A percentile compares a stretch with the other conserved stretches of the same genome.
Conservation (phyloP, 1,284 basidiomycete species). For the Ceratobasidium sp. region DNA sequence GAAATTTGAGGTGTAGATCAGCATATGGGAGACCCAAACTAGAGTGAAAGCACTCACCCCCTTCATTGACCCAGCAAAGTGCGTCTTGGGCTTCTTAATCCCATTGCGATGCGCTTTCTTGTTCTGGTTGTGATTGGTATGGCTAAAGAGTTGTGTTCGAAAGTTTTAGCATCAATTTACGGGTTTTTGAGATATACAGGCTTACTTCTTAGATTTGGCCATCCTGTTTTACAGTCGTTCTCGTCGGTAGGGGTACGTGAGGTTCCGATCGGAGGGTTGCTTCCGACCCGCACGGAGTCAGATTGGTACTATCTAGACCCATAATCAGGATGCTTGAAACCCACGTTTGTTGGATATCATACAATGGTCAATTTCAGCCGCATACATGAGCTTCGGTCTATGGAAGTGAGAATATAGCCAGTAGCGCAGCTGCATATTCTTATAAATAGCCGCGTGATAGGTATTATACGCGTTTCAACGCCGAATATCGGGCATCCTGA, state of each 20-base stretch:
- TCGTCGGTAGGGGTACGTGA: not conserved
- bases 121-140: conserved; percentile 92
- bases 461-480: no score
- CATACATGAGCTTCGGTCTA: not conserved
- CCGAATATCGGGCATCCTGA: no score
- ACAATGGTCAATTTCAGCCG: not conserved
- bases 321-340: no score
- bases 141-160: conserved; percentile 58
- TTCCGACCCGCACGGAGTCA: conserved; percentile 2
- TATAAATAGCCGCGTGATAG: no score
- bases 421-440: no score
- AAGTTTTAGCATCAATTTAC: conserved; percentile 24
- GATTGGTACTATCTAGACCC: conserved; percentile 25
- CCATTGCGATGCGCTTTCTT: conserved; percentile 93
- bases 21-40: conserved; percentile 17
- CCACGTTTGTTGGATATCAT: no score
- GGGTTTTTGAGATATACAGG: conserved; percentile 18
- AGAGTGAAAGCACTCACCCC: conserved; percentile 72
- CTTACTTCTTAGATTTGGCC: conserved; percentile 67
- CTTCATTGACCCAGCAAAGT: conserved; percentile 85
- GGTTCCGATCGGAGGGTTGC: conserved; percentile 24
- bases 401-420: not conserved
- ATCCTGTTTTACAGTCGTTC: conserved; percentile 48
- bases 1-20: conserved; percentile 41
- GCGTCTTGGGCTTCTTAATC: conserved; percentile 83